Percentiles rank a stretch among this genome's conserved stretches.
Conservation (phyloP, 176 grass and related monocot genomes). For the Raddia distichophylla region DNA sequence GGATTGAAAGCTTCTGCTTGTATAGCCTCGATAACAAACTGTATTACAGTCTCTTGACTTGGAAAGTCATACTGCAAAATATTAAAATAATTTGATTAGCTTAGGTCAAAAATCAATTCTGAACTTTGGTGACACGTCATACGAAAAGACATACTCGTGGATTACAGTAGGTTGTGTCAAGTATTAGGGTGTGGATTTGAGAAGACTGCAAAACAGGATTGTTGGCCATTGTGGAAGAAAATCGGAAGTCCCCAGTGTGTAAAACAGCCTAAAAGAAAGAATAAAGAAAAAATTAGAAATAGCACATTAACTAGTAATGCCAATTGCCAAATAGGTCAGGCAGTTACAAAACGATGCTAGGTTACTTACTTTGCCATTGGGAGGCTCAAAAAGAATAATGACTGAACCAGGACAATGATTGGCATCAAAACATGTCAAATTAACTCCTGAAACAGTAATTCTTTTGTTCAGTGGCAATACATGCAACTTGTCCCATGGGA, state of each 20-base stretch:
- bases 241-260: slow-evolving; percentile 92
- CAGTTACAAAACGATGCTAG: neutral
- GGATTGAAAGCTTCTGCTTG: slow-evolving; percentile 98
- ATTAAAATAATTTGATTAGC: slow-evolving; percentile 34
- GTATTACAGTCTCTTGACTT: slow-evolving; percentile 82
- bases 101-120: slow-evolving; percentile 6
- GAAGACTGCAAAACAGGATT: slow-evolving; percentile 63
- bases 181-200: slow-evolving; percentile 79
- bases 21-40: slow-evolving; percentile 95
- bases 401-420: slow-evolving; percentile 95
- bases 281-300: slow-evolving; percentile 23
- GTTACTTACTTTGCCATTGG: slow-evolving; percentile 81
- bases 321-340: slow-evolving; percentile 20
- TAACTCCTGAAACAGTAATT: slow-evolving; percentile 64
- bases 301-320: neutral
- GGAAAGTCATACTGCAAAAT: slow-evolving; percentile 93
- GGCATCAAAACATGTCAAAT: slow-evolving; percentile 89
- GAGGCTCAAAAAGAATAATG: slow-evolving; percentile 93
- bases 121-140: slow-evolving; percentile 10
- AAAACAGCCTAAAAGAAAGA: slow-evolving; percentile 70
- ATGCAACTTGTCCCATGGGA: slow-evolving; percentile 77
- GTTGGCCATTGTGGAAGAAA: slow-evolving; percentile 78
- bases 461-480: slow-evolving; percentile 87
- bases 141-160: slow-evolving; percentile 57
- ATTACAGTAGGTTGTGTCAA: slow-evolving; percentile 95